Evolutionary conservation across 768 basidiomycete species (phyloP), one percentile per base, ranked within the genome.

Genomic region (Imleria badia): DNA sequence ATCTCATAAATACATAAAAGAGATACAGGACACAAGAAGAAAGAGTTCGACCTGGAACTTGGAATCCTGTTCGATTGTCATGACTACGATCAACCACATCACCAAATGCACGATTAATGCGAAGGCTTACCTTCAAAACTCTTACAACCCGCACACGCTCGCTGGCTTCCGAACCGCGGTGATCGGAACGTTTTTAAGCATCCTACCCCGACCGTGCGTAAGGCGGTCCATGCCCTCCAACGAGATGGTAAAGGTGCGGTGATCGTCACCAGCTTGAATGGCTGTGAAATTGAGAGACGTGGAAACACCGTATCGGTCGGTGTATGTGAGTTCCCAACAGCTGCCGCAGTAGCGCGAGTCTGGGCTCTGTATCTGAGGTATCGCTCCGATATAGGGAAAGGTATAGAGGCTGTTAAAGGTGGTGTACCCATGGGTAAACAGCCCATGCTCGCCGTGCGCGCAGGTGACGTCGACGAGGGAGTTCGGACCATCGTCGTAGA

Each of bases 281-380:
- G 79, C 84, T 5, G 81, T 67, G 13, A 85, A 63, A 41, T 76
- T 76, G 66, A 84, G 73, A 50, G 65, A 77, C 52, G 56, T 75
- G 22, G 62, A 66, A 2, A 53, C 58, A 6, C 73, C 72, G 10
- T 62, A 48, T 8, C 56, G 33, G 48, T 54, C 15, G 38, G 74
- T 72, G 67, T 76, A 85, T 9, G 79, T 76, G 57, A 86, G 65
- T 56, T 75, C 51, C 82, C 82, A 87, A 67, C 86, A 87, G 20
- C 76, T 76, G 3, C 84, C 83, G 61, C 85, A 87, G 38, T 73
- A 72, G 1, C 65, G 56, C 2, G 81, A 84, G 63, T 82, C 76
- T 68, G 70, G 84, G 23, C 76, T 79, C 6, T 67, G 66, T 52
- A 87, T 72, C 42, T 76, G 81, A 11, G 74, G 71, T 1, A 75